These are phyloP conservation scores for Melampsora medusae DNA, from an alignment of 1,284 basidiomycete species.

Conservation along the genomic window DNA sequence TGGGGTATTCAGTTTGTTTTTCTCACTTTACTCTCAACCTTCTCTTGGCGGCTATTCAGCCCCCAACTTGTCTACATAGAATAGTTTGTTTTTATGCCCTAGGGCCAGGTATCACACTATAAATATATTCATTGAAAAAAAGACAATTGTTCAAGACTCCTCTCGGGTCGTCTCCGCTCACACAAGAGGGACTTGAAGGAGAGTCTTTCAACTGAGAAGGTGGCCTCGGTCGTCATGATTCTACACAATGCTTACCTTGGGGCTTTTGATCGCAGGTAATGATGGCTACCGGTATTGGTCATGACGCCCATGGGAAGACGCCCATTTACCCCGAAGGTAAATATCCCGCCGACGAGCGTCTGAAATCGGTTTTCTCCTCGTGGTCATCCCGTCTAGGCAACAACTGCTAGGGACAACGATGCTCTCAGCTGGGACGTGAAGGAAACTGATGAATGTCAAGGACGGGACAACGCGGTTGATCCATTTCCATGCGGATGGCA, in stretches of 20 bases:
- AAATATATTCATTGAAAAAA: too few relatives aligned
- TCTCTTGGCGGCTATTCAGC: too few relatives aligned
- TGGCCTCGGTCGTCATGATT: neutral
- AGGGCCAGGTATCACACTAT: too few relatives aligned
- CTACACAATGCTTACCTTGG: neutral
- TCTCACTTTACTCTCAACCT: too few relatives aligned
- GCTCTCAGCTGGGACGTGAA: neutral
- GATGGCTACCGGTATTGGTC: neutral
- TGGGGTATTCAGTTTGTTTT: too few relatives aligned
- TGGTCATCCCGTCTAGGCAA: neutral
- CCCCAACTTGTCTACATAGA: too few relatives aligned
- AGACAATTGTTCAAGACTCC: too few relatives aligned
- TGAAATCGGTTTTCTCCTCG: neutral
- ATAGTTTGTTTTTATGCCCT: too few relatives aligned
- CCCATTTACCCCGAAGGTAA: neutral
- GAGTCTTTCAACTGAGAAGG: neutral
- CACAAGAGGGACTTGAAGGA: too few relatives aligned
- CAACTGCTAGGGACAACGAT: neutral
- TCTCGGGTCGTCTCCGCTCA: too few relatives aligned
- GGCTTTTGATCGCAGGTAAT: neutral
- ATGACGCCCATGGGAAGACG: neutral
- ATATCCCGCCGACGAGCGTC: neutral
- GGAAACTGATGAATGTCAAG: neutral
- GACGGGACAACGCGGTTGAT: neutral
- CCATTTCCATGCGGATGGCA: neutral